Base-by-base conservation (phyloP, 2,329 filamentous ascomycete genomes). In the Arachnomyces sp. region DNA sequence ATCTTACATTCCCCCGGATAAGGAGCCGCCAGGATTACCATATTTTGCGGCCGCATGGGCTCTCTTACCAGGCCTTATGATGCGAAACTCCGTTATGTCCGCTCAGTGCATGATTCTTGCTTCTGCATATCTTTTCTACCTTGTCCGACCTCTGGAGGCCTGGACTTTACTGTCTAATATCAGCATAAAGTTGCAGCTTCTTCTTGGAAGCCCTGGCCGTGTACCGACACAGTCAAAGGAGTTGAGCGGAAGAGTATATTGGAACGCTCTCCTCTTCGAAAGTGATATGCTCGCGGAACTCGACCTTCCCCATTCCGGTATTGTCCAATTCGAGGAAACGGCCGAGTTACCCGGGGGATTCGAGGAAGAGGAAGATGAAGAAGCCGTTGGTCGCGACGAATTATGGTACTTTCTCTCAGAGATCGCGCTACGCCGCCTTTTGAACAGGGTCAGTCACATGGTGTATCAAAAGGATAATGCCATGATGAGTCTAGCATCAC, bases 381-480 rank as follows among this genome's bases (percentile, higher is more conserved):
- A 76, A 47, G 67, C 74, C 5, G 76, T 79, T 6, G 83, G 82
- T 9, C 75, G 78, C 36, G 85, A 90, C 52, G 84, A 90, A 43
- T 68, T 90, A 11, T 90, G 85, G 84, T 92, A 92, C 55, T 90
- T 90, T 51, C 67, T 90, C 20, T 84, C 85, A 29, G 84, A 90
- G 54, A 89, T 92, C 46, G 84, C 84, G 3, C 67, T 92, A 9
- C 76, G 84, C 34, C 72, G 85, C 41, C 73, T 92, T 3, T 72
- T 90, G 49, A 88, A 88, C 58, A 74, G 83, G 43, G 82, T 86
- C 52, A 86, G 81, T 64, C 82, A 87, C 56, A 76, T 87, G 52
- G 82, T 88, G 47, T 88, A 88, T 58, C 82, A 81, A 35, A 82
- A 84, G 53, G 78, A 82, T 53, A 25, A 25, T 25, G 81, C 78